Evolutionary conservation across 2,329 filamentous ascomycete genomes (phyloP).

Genomic region (Fusarium tuaranense): DNA sequence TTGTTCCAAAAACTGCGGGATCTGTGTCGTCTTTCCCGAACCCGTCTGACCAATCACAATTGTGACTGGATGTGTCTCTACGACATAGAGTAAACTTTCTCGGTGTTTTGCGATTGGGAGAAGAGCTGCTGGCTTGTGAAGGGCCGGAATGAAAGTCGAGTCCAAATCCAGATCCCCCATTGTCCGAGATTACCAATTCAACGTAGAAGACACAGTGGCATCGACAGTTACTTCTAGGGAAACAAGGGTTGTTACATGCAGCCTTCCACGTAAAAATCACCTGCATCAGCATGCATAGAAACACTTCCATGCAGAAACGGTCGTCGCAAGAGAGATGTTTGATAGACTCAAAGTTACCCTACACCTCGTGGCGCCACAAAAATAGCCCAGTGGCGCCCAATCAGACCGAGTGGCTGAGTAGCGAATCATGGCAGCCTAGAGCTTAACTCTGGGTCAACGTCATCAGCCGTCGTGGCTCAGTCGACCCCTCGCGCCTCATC

Average conservation of each 20-base stretch:
- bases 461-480: conserved; percentile 50
- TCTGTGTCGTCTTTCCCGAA: conserved; percentile 94
- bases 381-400: conserved; percentile 11
- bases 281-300: not conserved
- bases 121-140: conserved; percentile 86
- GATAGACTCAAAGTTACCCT: conserved; percentile 26
- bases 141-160: conserved; percentile 77
- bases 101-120: conserved; percentile 89
- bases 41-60: conserved; percentile 95
- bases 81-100: conserved; percentile 82
- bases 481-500: conserved; percentile 47
- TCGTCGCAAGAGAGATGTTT: not conserved
- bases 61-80: conserved; percentile 86
- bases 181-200: not conserved
- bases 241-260: not conserved
- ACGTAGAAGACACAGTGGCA: not conserved
- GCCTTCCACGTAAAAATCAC: not conserved
- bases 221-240: not conserved
- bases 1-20: conserved; percentile 89
- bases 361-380: conserved; percentile 5
- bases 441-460: conserved; percentile 50
- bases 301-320: not conserved
- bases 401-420: conserved; percentile 37
- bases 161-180: conserved; percentile 70
- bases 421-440: conserved; percentile 42